Conservation (phyloP, 345 rosid species). For the Psidium guajava region DNA sequence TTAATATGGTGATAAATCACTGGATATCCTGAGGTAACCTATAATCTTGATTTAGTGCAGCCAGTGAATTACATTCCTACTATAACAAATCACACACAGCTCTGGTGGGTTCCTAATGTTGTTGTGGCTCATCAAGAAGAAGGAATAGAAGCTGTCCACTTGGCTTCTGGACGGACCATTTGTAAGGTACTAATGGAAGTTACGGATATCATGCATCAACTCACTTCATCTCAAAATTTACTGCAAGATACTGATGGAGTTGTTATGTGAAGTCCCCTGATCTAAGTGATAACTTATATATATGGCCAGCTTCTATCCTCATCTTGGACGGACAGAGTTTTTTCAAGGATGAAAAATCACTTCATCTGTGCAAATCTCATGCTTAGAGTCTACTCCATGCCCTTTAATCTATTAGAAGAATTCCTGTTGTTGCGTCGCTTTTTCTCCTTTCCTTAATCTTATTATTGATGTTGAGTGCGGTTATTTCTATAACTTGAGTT, state of each 20-base stretch:
- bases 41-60: slow-evolving; percentile 21
- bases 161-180: slow-evolving; percentile 91
- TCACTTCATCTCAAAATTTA: background rate
- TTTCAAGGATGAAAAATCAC: background rate
- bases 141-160: slow-evolving; percentile 94
- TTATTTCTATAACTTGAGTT: background rate
- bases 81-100: slow-evolving; percentile 84
- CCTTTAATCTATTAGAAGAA: background rate
- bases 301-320: background rate
- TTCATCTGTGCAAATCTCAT: background rate
- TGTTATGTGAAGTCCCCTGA: background rate
- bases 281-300: background rate
- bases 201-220: background rate
- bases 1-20: background rate
- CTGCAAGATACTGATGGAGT: background rate
- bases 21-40: background rate
- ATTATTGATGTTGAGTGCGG: background rate
- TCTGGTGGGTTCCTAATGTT: slow-evolving; percentile 99
- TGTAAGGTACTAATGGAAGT: slow-evolving; percentile 50
- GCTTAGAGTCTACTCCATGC: background rate
- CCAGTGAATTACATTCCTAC: slow-evolving; percentile 64
- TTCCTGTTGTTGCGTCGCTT: background rate
- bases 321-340: background rate
- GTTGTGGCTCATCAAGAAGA: slow-evolving; percentile 94
- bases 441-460: background rate